Percentiles rank a stretch among this genome's conserved stretches.
Conservation (phyloP, 2,329 filamentous ascomycete genomes). For the Dactylellina cionopaga region DNA sequence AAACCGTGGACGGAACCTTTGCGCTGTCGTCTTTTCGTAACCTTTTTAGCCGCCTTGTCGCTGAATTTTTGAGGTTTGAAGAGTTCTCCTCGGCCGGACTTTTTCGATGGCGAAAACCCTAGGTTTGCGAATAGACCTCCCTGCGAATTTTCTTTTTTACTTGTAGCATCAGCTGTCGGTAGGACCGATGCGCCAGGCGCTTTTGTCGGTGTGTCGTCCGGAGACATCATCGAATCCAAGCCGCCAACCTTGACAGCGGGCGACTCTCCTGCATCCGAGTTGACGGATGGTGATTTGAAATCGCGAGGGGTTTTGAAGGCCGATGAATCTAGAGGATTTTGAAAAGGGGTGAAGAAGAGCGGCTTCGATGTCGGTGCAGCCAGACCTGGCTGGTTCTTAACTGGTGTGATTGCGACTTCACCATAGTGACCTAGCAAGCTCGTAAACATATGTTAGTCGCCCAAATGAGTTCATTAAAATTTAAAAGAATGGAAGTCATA, state of each 20-base stretch:
- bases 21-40: conserved; percentile 28
- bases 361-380: conserved; percentile 40
- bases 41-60: conserved; percentile 43
- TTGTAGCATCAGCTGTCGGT: background rate
- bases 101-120: conserved; percentile 38
- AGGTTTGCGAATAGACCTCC: conserved; percentile 27
- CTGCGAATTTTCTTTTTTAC: background rate
- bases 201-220: conserved; percentile 33
- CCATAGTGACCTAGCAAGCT: conserved; percentile 35
- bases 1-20: conserved; percentile 25
- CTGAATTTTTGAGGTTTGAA: conserved; percentile 40
- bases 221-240: conserved; percentile 38
- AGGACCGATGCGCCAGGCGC: background rate
- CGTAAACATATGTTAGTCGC: conserved; percentile 1
- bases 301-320: conserved; percentile 43
- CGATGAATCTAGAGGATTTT: conserved; percentile 33
- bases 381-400: conserved; percentile 42
- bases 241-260: conserved; percentile 35
- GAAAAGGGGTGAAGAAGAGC: conserved; percentile 41
- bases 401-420: conserved; percentile 37
- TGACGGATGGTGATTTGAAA: conserved; percentile 32
- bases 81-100: conserved; percentile 7
- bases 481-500: background rate
- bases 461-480: background rate
- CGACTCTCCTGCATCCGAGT: conserved; percentile 40